Evolutionary conservation across 1,284 basidiomycete genomes (phyloP), one percentile per base, ranked within the genome.

Genomic region (Apiotrichum sp.): DNA sequence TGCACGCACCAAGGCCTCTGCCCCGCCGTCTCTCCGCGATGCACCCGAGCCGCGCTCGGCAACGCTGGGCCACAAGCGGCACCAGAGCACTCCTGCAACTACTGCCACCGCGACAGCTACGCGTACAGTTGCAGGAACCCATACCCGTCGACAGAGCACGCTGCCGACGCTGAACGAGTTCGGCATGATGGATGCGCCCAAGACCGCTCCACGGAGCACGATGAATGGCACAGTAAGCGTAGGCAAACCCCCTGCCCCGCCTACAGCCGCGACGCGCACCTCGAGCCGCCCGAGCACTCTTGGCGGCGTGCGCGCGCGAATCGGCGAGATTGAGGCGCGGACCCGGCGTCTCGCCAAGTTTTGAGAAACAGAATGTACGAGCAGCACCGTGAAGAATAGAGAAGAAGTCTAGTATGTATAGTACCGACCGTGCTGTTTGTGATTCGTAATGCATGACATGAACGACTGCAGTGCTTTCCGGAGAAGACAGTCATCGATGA

Each of bases 101-200:
- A 35, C 22, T 9, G 29, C 34, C 9, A 10, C 34, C 46, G n/a
- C 33, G 16, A n/a, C 8, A 4, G 22, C 22, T 6, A 5, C 22
- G 4, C 8, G 33, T 7, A 3, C 29, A 29, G 29, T 29, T 29
- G 29, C 29, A 29, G 29, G 29, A 29, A 14, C n/a, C n/a, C 33
- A 10, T 9, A 35, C n/a, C 33, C 14, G 16, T 16, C 34, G 16
- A 9, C 44, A 45, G 31, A 33, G 35, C 46, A 14, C 34, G 16
- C 34, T 47, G 8, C 16, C 46, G n/a, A 47, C 46, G 16, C 16
- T 47, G n/a, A 35, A 47, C 46, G 46, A 47, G 46, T 47, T 47
- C 29, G 46, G 46, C 16, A 36, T 47, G 35, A 16, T 41, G 13
- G 40, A 9, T n/a, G 11, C 40, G 40, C 40, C 40, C 6, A 7